Evolutionary conservation across 139 green algal species (phyloP), one percentile per base, ranked within the genome.

Genomic region (Mesotaenium endlicherianum): DNA sequence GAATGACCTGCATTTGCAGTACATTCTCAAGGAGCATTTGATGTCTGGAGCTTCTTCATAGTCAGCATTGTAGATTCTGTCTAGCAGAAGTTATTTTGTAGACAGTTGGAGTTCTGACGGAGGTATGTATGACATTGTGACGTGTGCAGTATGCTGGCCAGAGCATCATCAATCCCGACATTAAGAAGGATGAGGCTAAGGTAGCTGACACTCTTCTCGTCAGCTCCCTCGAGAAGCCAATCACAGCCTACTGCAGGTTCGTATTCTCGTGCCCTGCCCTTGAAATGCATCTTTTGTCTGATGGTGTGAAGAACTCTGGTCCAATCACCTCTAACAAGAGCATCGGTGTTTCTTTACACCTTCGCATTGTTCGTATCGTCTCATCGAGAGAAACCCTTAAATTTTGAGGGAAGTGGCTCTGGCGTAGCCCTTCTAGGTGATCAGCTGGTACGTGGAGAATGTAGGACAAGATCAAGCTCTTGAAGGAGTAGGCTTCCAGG

Each of bases 241-340:
- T 85, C 38, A 80, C 69, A 70, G 78, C 40, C n/a, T 85, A 85
- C 44, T 95, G 92, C 89, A 77, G 92, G 5, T 94, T 87, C 87
- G 34, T 44, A 26, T 60, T 68, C 34, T 6, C 1, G 34, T n/a
- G n/a, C n/a, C n/a, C n/a, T 2, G 26, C 67, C 39, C 67, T 75
- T 20, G n/a, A 75, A n/a, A 11, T 75, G 11, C 16, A 31, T n/a
- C 26, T 41, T 44, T n/a, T 60, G 31, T 60, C 20, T n/a, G 5
- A 31, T 30, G 2, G 31, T 47, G n/a, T 75, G 2, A 14, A 2
- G 26, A 2, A 17, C 34, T 57, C 3, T 47, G 67, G 30, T 47
- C 4, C 40, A 41, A 69, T 75, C 34, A 1, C 67, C 34, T 17
- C 2, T 76, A 20, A n/a, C 1, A 43, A 30, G 14, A 55, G 38